Percentiles rank a stretch among this genome's conserved stretches.
Evolutionary conservation across 352 stramenopile species (phyloP).

Genomic region (Globisporangium viniferum): DNA sequence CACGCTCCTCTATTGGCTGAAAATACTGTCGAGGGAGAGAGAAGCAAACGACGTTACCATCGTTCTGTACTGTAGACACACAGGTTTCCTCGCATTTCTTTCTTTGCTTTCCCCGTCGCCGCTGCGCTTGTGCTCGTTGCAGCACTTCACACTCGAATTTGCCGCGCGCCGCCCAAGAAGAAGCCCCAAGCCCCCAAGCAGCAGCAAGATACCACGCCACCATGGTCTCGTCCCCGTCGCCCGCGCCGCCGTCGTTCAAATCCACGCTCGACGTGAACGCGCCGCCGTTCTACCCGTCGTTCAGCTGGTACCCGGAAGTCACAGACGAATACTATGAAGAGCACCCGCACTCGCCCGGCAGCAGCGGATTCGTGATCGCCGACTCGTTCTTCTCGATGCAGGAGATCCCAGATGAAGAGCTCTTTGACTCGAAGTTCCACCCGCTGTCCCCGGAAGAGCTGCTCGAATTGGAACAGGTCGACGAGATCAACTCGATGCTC

Average conservation of each 20-base stretch:
- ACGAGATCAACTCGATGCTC: slow-evolving; percentile 78
- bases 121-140: background rate
- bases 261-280: slow-evolving; percentile 54
- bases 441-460: slow-evolving; percentile 58
- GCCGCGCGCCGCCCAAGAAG: slow-evolving; percentile 12
- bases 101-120: background rate
- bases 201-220: background rate
- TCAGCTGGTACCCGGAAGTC: slow-evolving; percentile 50
- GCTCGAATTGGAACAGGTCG: slow-evolving; percentile 68
- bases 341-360: slow-evolving; percentile 52
- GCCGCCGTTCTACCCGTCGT: slow-evolving; percentile 57
- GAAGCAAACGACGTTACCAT: background rate
- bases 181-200: slow-evolving; percentile 3
- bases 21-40: background rate
- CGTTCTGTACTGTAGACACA: background rate
- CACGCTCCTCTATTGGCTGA: background rate
- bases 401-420: slow-evolving; percentile 72
- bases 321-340: slow-evolving; percentile 69
- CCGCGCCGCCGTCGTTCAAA: slow-evolving; percentile 27
- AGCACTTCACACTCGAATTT: slow-evolving; percentile 15
- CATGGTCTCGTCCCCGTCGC: slow-evolving; percentile 26
- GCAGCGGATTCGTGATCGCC: slow-evolving; percentile 61
- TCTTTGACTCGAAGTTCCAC: slow-evolving; percentile 69
- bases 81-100: background rate
- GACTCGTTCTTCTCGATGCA: slow-evolving; percentile 44